Percentiles rank a stretch among this genome's conserved stretches.
Evolutionary conservation across 176 grass and related monocot genomes (phyloP).

Genomic region (Panicum miliaceum): DNA sequence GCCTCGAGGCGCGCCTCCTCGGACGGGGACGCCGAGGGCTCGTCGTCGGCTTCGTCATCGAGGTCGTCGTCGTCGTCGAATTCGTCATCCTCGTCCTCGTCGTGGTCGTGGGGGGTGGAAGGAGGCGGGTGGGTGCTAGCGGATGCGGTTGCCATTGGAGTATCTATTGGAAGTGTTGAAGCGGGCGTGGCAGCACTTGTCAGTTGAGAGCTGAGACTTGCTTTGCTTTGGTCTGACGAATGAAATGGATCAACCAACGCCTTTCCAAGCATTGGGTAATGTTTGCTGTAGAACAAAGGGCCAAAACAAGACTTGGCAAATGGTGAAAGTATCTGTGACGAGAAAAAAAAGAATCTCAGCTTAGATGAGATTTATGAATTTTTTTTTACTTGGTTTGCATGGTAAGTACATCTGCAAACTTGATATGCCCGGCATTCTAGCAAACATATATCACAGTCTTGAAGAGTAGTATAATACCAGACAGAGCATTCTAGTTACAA

Average conservation of each 20-base stretch:
- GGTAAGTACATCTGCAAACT: no score
- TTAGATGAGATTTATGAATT: background rate
- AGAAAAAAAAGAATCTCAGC: background rate
- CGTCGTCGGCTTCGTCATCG: background rate
- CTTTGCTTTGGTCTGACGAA: background rate
- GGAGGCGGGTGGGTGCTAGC: background rate
- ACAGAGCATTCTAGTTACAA: background rate
- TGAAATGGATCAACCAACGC: background rate
- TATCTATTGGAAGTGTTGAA: background rate
- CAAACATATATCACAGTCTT: no score
- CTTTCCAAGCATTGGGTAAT: no score
- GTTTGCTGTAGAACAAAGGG: background rate
- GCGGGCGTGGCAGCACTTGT: background rate
- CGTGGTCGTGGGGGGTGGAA: background rate
- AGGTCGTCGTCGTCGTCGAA: slow-evolving; percentile 36
- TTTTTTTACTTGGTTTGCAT: no score
- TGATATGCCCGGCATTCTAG: no score
- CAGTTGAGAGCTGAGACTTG: no score
- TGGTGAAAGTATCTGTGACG: background rate
- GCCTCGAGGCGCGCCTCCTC: slow-evolving; percentile 49
- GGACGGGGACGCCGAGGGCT: background rate
- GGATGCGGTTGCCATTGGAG: slow-evolving; percentile 42
- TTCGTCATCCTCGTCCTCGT: slow-evolving; percentile 7
- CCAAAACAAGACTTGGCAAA: background rate
- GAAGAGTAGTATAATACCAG: no score